Evolutionary conservation across 306 rosid genomes (phyloP).

Genomic region (Betula pendula): DNA sequence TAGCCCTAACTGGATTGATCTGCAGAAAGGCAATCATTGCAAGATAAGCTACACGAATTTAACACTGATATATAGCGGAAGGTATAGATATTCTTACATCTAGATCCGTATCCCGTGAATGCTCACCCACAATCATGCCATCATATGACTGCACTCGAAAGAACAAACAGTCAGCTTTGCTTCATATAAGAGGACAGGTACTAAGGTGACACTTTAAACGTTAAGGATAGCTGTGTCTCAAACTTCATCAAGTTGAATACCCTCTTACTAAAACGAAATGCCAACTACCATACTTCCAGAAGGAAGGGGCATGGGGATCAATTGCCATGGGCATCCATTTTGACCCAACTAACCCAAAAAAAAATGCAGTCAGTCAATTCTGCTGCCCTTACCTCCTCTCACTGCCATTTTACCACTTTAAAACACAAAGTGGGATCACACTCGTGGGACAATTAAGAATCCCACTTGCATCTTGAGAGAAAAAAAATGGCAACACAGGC

Average conservation of each 20-base stretch:
- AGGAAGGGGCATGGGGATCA: neutral
- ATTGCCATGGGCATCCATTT: neutral
- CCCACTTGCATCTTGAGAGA: neutral
- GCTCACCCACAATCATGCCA: constrained; percentile 97
- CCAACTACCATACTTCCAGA: neutral
- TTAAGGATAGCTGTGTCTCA: neutral
- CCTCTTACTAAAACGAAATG: too few species aligned
- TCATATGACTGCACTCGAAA: constrained; percentile 74
- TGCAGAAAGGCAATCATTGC: constrained; percentile 40
- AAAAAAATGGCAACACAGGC: neutral
- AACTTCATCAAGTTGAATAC: neutral
- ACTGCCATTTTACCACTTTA: neutral
- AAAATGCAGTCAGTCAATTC: neutral
- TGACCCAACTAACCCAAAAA: neutral
- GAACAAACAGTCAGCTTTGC: constrained; percentile 18
- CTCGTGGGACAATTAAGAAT: neutral
- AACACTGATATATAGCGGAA: constrained; percentile 16
- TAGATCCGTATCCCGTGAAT: constrained; percentile 85
- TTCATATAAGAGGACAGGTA: neutral
- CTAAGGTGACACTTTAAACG: neutral
- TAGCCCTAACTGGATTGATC: constrained; percentile 82
- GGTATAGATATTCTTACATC: constrained; percentile 59
- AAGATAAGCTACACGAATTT: constrained; percentile 22
- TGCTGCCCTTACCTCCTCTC: neutral
- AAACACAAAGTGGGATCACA: neutral